Percentiles rank a stretch among this genome's conserved stretches.
These are phyloP conservation scores for Dendrobium huoshanense DNA, from an alignment of 106 monocot species.

Conservation along the genomic window DNA sequence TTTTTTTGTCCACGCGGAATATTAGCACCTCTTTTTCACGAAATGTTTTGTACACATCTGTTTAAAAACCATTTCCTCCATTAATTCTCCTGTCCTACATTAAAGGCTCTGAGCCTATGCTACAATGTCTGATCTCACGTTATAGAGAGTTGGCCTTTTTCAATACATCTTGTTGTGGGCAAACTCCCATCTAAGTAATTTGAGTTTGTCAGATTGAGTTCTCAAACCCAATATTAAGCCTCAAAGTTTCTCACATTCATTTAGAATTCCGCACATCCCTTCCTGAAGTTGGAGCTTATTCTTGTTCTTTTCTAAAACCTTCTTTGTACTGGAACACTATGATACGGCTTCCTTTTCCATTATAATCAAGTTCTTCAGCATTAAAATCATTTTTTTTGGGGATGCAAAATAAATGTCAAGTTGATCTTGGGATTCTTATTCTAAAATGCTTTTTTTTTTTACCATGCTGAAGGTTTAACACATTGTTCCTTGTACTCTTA, in stretches of 20 bases:
- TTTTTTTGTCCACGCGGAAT: not conserved
- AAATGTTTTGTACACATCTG: not conserved
- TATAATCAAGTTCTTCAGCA: not conserved
- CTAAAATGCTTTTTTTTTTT: not conserved
- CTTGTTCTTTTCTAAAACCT: not conserved
- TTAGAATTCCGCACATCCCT: not conserved
- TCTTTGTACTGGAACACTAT: not conserved
- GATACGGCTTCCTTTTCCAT: not conserved
- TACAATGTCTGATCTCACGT: not conserved
- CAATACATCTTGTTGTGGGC: not conserved
- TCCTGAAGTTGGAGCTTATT: not conserved
- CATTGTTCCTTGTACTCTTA: not conserved
- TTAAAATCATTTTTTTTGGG: not conserved
- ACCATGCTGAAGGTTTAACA: slow-evolving; percentile 2
- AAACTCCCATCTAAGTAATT: not conserved
- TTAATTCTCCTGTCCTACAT: not conserved
- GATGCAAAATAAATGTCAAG: not conserved
- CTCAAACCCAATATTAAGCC: not conserved
- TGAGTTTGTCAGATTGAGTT: not conserved
- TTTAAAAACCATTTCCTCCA: not conserved
- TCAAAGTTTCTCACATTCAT: not conserved
- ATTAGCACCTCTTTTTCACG: not conserved
- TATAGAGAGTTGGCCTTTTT: not conserved
- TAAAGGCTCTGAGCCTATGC: not conserved
- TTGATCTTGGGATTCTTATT: not conserved